Evolutionary conservation across 768 basidiomycete species (phyloP).

Genomic region (Calvatia gigantea): DNA sequence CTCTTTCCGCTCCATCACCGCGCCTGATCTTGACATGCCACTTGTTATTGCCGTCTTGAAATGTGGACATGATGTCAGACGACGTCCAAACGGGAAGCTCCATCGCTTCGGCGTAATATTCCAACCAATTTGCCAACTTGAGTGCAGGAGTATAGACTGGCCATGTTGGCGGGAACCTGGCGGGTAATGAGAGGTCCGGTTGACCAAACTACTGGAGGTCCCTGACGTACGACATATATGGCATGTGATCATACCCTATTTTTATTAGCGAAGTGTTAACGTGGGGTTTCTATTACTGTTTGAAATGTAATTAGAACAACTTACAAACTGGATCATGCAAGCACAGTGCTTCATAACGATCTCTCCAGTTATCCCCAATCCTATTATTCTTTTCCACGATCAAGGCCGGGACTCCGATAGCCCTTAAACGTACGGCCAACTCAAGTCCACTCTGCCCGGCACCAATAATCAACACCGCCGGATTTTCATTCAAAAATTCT

Average conservation of each 20-base stretch:
- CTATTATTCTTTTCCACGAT: conserved; percentile 54
- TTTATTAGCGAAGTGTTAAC: neutral
- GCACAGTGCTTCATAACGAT: conserved; percentile 55
- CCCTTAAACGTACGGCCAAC: conserved; percentile 56
- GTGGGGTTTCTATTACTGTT: neutral
- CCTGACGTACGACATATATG: conserved; percentile 14
- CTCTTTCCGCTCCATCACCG: conserved; percentile 23
- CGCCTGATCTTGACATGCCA: conserved; percentile 42
- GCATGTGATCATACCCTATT: conserved; percentile 29
- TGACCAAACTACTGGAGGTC: neutral
- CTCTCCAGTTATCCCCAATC: conserved; percentile 60
- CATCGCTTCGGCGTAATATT: conserved; percentile 53
- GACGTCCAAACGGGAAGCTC: conserved; percentile 66
- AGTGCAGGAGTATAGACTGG: conserved; percentile 51
- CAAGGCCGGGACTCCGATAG: conserved; percentile 47
- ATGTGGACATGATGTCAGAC: conserved; percentile 33
- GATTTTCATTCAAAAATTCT: conserved; percentile 41
- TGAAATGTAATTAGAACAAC: conserved; percentile 22
- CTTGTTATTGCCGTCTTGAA: conserved; percentile 31
- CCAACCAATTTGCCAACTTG: conserved; percentile 63
- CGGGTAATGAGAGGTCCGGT: neutral
- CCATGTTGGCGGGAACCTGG: conserved; percentile 58
- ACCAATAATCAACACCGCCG: conserved; percentile 53
- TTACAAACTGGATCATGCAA: conserved; percentile 55
- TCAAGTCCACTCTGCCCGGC: conserved; percentile 62